Evolutionary conservation across 1,139 yeast genomes (phyloP).

Genomic region (Saccharomyces uvarum): DNA sequence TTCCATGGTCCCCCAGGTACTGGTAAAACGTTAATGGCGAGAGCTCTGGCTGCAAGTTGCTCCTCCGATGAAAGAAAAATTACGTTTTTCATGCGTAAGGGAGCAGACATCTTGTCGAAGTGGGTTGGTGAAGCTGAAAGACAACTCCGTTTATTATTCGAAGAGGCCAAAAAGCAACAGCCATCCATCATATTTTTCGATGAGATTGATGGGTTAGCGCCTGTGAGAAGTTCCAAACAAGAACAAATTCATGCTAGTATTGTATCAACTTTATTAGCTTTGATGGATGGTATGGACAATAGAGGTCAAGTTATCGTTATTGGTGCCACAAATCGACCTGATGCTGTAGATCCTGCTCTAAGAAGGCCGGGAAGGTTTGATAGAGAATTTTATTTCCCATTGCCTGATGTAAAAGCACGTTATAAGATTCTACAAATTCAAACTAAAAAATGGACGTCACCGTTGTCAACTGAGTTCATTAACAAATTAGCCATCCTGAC

Average conservation of each 20-base stretch:
- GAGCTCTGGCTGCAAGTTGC: constrained; percentile 94
- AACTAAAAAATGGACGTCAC: constrained; percentile 84
- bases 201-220: constrained; percentile 97
- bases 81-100: constrained; percentile 96
- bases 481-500: constrained; percentile 70
- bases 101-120: constrained; percentile 93
- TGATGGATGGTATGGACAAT: constrained; percentile 99
- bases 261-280: constrained; percentile 84
- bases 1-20: constrained; percentile 99
- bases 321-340: constrained; percentile 97
- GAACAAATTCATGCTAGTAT: constrained; percentile 97
- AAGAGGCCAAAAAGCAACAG: constrained; percentile 92
- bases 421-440: constrained; percentile 73
- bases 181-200: constrained; percentile 94
- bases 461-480: constrained; percentile 50
- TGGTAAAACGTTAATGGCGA: constrained; percentile 95
- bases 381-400: constrained; percentile 90
- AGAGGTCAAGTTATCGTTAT: constrained; percentile 94
- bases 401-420: constrained; percentile 79
- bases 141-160: constrained; percentile 80
- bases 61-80: constrained; percentile 76
- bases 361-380: constrained; percentile 97
- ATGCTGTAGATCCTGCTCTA: constrained; percentile 93
- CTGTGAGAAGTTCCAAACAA: constrained; percentile 92
- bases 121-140: constrained; percentile 99